phyloP scores from a whole-genome alignment of 257 asterid genomes.

The Dorcoceras hygrometricum region DNA sequence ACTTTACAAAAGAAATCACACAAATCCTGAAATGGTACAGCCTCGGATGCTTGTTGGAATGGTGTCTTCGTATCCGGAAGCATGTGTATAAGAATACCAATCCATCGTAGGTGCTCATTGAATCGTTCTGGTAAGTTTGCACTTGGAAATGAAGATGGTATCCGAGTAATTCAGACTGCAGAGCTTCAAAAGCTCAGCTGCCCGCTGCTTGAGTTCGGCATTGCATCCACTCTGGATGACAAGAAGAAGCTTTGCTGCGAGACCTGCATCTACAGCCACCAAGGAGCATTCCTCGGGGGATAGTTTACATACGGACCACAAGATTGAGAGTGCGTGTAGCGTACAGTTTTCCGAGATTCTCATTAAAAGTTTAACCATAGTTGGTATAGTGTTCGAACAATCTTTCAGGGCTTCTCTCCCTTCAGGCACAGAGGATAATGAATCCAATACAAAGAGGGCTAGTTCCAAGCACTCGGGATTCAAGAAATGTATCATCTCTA shows the following conservation, averaged over 20 bases:
- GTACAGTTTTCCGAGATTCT: conserved; percentile 60
- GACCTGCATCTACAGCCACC: conserved; percentile 63
- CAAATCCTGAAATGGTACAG: background rate
- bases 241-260: conserved; percentile 70
- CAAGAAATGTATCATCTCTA: conserved; percentile 42
- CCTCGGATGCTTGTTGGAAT: background rate
- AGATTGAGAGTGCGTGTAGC: conserved; percentile 48
- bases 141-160: conserved; percentile 63
- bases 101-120: conserved; percentile 36
- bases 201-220: conserved; percentile 53
- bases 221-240: conserved; percentile 72
- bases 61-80: background rate
- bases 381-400: conserved; percentile 46
- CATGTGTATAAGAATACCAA: conserved; percentile 13
- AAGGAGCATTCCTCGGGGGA: conserved; percentile 65
- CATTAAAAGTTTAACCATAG: conserved; percentile 51
- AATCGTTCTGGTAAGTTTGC: conserved; percentile 64
- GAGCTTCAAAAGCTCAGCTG: conserved; percentile 67
- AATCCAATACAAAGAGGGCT: conserved; percentile 46
- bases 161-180: conserved; percentile 65
- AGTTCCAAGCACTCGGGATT: conserved; percentile 52
- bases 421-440: conserved; percentile 45
- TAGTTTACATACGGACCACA: conserved; percentile 54
- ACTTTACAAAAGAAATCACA: conserved; percentile 33
- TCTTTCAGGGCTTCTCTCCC: conserved; percentile 62